Percentiles rank a stretch among this genome's conserved stretches.
Evolutionary conservation across 228 moss, liverwort and hornwort genomes (phyloP).

Genomic region (Sphagnum fallax): DNA sequence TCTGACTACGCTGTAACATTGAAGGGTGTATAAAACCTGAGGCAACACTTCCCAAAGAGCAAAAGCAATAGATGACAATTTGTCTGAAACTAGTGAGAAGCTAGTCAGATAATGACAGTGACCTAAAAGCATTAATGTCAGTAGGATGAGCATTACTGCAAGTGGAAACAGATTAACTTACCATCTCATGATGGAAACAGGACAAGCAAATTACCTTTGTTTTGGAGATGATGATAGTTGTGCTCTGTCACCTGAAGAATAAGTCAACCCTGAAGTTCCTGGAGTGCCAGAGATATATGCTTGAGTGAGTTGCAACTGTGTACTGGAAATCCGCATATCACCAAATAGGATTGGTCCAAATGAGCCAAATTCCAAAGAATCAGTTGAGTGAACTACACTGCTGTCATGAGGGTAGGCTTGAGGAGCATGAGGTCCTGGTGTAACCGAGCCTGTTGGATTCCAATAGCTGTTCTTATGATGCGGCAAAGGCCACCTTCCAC

Average conservation of each 20-base stretch:
- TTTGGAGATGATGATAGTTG: neutral
- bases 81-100: too few species aligned
- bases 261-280: slow-evolving; percentile 7
- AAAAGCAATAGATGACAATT: too few species aligned
- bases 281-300: slow-evolving; percentile 1
- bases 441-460: neutral
- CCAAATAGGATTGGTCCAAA: slow-evolving; percentile 9
- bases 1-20: too few species aligned
- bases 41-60: too few species aligned
- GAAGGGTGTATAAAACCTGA: too few species aligned
- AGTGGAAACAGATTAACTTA: too few species aligned
- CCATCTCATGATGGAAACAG: too few species aligned
- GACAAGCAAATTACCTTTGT: slow-evolving; percentile 5
- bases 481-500: neutral
- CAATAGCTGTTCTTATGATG: slow-evolving; percentile 6
- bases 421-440: slow-evolving; percentile 1
- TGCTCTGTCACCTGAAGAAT: too few species aligned
- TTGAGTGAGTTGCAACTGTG: slow-evolving; percentile 8
- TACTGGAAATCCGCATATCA: slow-evolving; percentile 4
- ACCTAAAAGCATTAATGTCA: too few species aligned
- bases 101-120: too few species aligned
- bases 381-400: neutral
- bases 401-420: slow-evolving; percentile 1
- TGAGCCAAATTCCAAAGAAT: slow-evolving; percentile 9
- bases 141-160: too few species aligned